Percentiles rank a stretch among this genome's conserved stretches.
These are phyloP conservation scores for Russula abietina DNA, from an alignment of 768 basidiomycete genomes.

Conservation along the genomic window DNA sequence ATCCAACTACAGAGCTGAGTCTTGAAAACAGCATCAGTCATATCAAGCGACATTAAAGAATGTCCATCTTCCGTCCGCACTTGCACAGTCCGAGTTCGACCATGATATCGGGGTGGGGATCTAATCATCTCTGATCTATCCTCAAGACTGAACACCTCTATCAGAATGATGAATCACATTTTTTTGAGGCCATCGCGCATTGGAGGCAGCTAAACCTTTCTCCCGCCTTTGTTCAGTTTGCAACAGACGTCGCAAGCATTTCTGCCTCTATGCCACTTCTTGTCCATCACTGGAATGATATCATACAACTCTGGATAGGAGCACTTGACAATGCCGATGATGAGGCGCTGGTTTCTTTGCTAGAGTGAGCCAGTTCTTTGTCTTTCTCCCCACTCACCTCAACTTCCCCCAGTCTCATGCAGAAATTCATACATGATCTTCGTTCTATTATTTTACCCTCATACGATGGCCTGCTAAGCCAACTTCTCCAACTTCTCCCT, in stretches of 20 bases:
- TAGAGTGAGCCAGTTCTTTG: constrained; percentile 51
- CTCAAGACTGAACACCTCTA: not conserved
- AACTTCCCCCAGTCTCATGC: constrained; percentile 50
- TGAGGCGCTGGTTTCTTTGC: constrained; percentile 64
- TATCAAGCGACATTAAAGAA: constrained; percentile 60
- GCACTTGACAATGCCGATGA: constrained; percentile 57
- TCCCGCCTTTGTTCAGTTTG: constrained; percentile 66
- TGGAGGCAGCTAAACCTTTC: constrained; percentile 80
- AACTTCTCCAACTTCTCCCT: constrained; percentile 51
- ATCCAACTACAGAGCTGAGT: not conserved
- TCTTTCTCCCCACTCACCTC: constrained; percentile 14
- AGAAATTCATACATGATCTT: constrained; percentile 74
- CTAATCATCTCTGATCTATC: not conserved
- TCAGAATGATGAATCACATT: constrained; percentile 75
- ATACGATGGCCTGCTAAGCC: constrained; percentile 50
- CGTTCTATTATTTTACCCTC: constrained; percentile 66
- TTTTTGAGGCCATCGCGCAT: constrained; percentile 64
- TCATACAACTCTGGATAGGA: constrained; percentile 58
- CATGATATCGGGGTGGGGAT: constrained; percentile 48
- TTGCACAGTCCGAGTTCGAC: constrained; percentile 47
- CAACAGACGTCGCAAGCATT: constrained; percentile 50
- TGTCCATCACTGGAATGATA: constrained; percentile 70
- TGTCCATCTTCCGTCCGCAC: constrained; percentile 65
- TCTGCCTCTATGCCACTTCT: constrained; percentile 75
- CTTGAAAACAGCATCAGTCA: constrained; percentile 56